These are phyloP conservation scores for Thalia dealbata DNA, from an alignment of 176 grass and related monocot genomes.

Conservation along the genomic window DNA sequence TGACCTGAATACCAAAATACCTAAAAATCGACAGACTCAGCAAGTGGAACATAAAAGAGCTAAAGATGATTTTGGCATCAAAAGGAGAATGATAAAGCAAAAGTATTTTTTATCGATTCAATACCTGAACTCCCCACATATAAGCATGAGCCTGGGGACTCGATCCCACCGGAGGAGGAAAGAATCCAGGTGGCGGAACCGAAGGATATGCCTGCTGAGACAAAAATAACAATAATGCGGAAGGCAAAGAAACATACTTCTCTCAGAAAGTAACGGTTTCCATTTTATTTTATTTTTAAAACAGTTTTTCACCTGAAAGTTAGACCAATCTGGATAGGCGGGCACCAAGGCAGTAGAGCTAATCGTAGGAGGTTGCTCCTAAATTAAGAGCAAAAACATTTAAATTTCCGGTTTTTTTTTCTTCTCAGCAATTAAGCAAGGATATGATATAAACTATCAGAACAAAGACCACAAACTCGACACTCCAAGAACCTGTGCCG, in stretches of 20 bases:
- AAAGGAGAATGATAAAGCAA: neutral
- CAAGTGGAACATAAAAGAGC: neutral
- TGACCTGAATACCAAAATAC: neutral
- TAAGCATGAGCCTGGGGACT: conserved; percentile 83
- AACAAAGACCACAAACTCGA: neutral
- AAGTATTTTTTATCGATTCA: conserved; percentile 12
- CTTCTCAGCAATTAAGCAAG: neutral
- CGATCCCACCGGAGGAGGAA: conserved; percentile 50
- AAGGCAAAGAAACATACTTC: neutral
- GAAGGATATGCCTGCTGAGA: conserved; percentile 65
- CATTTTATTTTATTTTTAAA: too few relatives aligned
- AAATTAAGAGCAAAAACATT: conserved; percentile 22
- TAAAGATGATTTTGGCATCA: neutral
- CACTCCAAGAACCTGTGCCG: conserved; percentile 50
- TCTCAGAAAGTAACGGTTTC: neutral
- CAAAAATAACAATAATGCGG: neutral
- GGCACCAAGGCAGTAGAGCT: conserved; percentile 34
- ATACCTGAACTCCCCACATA: conserved; percentile 94
- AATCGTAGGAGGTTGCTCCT: conserved; percentile 61
- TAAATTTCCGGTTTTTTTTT: neutral
- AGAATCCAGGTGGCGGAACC: conserved; percentile 86
- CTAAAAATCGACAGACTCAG: neutral
- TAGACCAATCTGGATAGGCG: conserved; percentile 81
- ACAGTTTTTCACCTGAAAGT: conserved; percentile 61
- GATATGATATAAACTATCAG: neutral